Percentiles rank a stretch among this genome's conserved stretches.
Evolutionary conservation across 1,139 yeast species (phyloP).

Genomic region (Geotrichum carabidarum): DNA sequence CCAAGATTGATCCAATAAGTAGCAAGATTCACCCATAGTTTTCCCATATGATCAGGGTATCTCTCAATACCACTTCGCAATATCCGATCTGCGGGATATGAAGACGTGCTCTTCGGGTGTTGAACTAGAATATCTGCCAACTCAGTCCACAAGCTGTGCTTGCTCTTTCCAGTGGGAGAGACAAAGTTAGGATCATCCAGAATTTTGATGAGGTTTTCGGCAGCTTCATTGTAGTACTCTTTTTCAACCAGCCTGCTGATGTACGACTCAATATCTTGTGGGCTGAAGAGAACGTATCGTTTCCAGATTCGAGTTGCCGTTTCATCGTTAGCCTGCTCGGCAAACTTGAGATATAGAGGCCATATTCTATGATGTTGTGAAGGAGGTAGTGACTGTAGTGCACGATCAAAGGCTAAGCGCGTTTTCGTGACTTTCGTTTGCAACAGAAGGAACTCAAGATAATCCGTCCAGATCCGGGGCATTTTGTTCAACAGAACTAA

Average conservation of each 20-base stretch:
- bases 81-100: constrained; percentile 36
- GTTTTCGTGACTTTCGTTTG: constrained; percentile 43
- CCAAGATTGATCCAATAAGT: constrained; percentile 43
- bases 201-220: constrained; percentile 33
- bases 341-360: constrained; percentile 52
- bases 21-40: constrained; percentile 49
- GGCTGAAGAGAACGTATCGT: constrained; percentile 44
- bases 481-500: constrained; percentile 44
- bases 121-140: constrained; percentile 46
- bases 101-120: constrained; percentile 25
- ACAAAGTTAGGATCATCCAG: constrained; percentile 36
- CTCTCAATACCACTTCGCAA: constrained; percentile 41
- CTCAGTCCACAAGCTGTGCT: constrained; percentile 45
- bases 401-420: constrained; percentile 49
- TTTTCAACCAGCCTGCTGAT: constrained; percentile 29
- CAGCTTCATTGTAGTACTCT: constrained; percentile 30
- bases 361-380: constrained; percentile 57
- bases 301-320: constrained; percentile 44
- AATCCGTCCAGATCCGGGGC: constrained; percentile 55
- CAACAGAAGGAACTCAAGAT: constrained; percentile 45
- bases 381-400: constrained; percentile 49
- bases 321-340: constrained; percentile 41
- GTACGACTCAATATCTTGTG: constrained; percentile 37
- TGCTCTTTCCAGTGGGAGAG: constrained; percentile 39
- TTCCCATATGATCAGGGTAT: constrained; percentile 60